Conservation (phyloP, 2,329 filamentous ascomycete species). For the Curvularia verruculosa region DNA sequence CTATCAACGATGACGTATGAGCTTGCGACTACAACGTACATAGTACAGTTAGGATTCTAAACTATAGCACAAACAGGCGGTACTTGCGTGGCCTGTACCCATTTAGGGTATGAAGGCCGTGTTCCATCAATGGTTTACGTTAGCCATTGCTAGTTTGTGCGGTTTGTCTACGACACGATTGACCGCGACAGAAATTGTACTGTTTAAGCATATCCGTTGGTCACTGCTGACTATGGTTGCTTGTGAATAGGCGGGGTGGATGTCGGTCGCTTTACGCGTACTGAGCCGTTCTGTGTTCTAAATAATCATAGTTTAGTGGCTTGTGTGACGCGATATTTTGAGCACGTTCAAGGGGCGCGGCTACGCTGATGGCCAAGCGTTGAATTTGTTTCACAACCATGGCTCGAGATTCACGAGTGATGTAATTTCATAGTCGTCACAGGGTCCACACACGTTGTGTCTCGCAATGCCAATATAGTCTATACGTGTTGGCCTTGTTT, state of each 20-base stretch:
- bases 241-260: neutral
- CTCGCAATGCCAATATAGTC: neutral
- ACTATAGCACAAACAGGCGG: neutral
- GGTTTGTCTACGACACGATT: neutral
- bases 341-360: neutral
- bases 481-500: neutral
- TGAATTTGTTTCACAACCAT: neutral
- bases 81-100: conserved; percentile 9
- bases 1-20: neutral
- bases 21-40: neutral
- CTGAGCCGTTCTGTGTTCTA: neutral
- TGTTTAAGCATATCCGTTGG: neutral
- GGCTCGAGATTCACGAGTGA: neutral
- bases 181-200: neutral
- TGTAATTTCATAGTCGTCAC: neutral
- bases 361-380: neutral
- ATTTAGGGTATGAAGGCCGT: neutral
- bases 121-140: neutral
- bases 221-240: neutral
- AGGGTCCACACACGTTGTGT: neutral
- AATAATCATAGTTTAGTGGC: neutral
- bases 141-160: conserved; percentile 1
- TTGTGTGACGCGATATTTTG: neutral
- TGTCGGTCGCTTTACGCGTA: neutral
- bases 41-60: neutral